Evolutionary conservation across 2,329 filamentous ascomycete genomes (phyloP), one percentile per base, ranked within the genome.

Genomic region (Fusarium poae): DNA sequence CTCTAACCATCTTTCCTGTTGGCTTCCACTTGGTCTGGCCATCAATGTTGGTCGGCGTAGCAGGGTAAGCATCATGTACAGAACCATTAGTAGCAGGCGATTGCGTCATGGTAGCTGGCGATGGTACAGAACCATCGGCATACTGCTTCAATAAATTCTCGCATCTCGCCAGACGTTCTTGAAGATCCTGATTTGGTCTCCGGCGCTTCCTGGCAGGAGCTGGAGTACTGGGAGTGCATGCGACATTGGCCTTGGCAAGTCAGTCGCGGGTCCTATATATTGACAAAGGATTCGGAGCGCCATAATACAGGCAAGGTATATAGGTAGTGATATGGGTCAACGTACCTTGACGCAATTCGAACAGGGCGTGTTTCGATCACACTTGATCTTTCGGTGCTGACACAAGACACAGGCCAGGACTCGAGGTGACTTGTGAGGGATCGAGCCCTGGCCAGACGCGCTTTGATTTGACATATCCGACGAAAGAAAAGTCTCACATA

Each of bases 301-400:
- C n/a, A 32, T 30, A 12, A n/a, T 23, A 40, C 25, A 44, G 21
- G 44, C 39, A n/a, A 25, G 32, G 21, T 25, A 37, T 21, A 27
- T 30, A 21, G 16, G 23, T 30, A 21, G 16, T 7, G 35, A 48
- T 37, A 59, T 29, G 30, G 16, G 43, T 39, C 23, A 51, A 74
- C 78, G 65, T 70, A 88, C 86, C 82, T 88, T 89, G 74, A 85
- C 77, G 69, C 86, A 89, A 70, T 89, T 88, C 60, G 86, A 84
- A 72, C 86, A 89, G 6, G 86, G 87, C 40, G 84, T 86, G 42
- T 82, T 83, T 63, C 86, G 82, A 71, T 89, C 86, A 77, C 87
- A 89, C 75, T 87, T 88, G 77, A 88, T 88, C 78, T 89, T 89
- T 72, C 87, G 83, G 72, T 86, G 84, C 74, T 89, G 86, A 73